A percentile compares a stretch with the other conserved stretches of the same genome.
These are phyloP conservation scores for Carpinus fangiana DNA, from an alignment of 306 rosid genomes.

Conservation along the genomic window DNA sequence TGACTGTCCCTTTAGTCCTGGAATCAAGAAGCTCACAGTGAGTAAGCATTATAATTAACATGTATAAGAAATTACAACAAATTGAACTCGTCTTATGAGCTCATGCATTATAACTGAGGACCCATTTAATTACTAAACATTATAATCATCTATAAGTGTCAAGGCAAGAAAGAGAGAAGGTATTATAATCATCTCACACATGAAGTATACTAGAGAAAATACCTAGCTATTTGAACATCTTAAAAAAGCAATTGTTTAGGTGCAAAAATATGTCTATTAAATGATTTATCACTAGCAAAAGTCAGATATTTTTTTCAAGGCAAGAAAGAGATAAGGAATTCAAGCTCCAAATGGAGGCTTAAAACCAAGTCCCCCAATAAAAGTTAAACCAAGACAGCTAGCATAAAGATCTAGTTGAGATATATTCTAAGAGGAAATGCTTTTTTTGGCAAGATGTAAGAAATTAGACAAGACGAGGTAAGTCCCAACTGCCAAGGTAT, in stretches of 20 bases:
- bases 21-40: constrained; percentile 21
- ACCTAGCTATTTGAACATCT: neutral
- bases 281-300: neutral
- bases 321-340: neutral
- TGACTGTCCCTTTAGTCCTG: constrained; percentile 89
- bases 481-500: no score
- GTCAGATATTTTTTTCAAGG: no score
- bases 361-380: no score
- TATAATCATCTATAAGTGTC: neutral
- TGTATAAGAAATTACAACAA: constrained; percentile 10
- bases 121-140: neutral
- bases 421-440: no score
- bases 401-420: no score
- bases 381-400: no score
- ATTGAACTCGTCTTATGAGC: neutral
- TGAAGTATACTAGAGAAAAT: no score
- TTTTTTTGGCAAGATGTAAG: no score
- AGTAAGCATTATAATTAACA: constrained; percentile 8
- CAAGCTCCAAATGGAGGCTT: no score
- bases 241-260: neutral
- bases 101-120: neutral
- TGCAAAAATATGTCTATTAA: neutral
- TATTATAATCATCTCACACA: no score
- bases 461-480: no score
- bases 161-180: no score